These are phyloP conservation scores for Ustilago tritici DNA, from an alignment of 1,284 basidiomycete genomes.

Conservation along the genomic window DNA sequence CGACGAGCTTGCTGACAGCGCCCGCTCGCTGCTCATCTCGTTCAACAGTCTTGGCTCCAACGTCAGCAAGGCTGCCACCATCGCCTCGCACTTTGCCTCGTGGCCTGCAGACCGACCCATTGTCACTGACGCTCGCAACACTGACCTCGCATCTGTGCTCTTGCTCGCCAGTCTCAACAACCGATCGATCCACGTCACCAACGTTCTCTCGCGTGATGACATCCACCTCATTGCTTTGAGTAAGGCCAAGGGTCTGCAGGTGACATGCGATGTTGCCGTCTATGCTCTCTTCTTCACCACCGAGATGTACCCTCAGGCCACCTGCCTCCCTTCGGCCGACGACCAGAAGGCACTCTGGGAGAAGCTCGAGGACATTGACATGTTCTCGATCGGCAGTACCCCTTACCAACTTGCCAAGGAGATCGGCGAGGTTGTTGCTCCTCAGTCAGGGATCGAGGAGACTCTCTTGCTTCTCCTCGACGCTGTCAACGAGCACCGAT, in stretches of 20 bases:
- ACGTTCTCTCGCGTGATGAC: conserved; percentile 88
- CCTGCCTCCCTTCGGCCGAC: conserved; percentile 79
- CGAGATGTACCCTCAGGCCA: conserved; percentile 74
- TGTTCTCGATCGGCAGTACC: conserved; percentile 87
- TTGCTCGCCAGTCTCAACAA: conserved; percentile 91
- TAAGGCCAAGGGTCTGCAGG: conserved; percentile 92
- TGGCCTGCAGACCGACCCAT: conserved; percentile 94
- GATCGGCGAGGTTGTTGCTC: conserved; percentile 77
- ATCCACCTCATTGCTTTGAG: conserved; percentile 90
- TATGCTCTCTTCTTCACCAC: conserved; percentile 91
- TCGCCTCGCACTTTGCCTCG: conserved; percentile 87
- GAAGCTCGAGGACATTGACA: conserved; percentile 85
- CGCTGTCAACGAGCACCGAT: conserved; percentile 82
- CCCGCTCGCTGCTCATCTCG: conserved; percentile 63
- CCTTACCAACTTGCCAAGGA: conserved; percentile 84
- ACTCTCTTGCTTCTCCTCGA: conserved; percentile 87
- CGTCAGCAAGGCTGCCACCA: conserved; percentile 70
- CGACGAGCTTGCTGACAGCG: conserved; percentile 57
- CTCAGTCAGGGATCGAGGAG: conserved; percentile 87
- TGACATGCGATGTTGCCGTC: conserved; percentile 95
- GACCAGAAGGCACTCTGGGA: conserved; percentile 91
- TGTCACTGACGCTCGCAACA: conserved; percentile 90
- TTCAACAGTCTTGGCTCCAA: conserved; percentile 58
- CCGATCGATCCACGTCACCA: conserved; percentile 92
- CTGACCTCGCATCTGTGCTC: conserved; percentile 91